phyloP scores from a whole-genome alignment of 371 early-diverging fungal genomes.

The Mucor indicus region DNA sequence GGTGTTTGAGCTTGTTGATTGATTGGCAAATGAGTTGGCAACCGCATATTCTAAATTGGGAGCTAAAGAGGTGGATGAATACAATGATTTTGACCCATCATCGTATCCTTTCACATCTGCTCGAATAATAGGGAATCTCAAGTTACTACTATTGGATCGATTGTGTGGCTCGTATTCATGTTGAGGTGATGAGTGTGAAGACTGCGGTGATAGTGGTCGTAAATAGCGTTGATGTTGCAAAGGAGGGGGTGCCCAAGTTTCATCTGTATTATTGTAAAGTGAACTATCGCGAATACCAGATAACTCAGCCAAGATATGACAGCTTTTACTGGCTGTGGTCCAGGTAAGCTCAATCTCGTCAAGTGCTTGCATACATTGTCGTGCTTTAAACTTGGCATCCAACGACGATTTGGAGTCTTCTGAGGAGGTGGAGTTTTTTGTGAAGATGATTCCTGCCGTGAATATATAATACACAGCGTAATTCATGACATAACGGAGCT shows the following conservation, averaged over 20 bases:
- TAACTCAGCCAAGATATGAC: conserved; percentile 44
- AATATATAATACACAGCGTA: conserved; percentile 40
- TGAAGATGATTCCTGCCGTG: conserved; percentile 39
- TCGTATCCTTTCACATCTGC: background rate
- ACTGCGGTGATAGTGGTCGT: background rate
- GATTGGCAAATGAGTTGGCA: background rate
- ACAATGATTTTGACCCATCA: background rate
- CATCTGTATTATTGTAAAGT: conserved; percentile 6
- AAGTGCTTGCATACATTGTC: conserved; percentile 33
- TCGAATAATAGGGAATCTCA: conserved; percentile 5
- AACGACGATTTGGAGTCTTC: conserved; percentile 1
- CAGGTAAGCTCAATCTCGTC: conserved; percentile 38
- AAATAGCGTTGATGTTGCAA: background rate
- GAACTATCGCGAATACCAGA: conserved; percentile 35
- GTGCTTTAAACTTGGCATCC: conserved; percentile 32
- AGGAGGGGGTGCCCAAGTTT: no score
- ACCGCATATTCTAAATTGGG: conserved; percentile 2
- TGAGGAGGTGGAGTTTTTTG: conserved; percentile 6
- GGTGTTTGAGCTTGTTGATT: background rate
- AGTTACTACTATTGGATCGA: conserved; percentile 7
- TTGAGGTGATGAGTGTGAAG: conserved; percentile 1
- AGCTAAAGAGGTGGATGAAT: background rate
- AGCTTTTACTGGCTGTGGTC: conserved; percentile 31
- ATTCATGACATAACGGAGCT: conserved; percentile 32
- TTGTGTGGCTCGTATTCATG: background rate